Conservation (phyloP, 2,329 filamentous ascomycete species). For the Colletotrichum sp. region DNA sequence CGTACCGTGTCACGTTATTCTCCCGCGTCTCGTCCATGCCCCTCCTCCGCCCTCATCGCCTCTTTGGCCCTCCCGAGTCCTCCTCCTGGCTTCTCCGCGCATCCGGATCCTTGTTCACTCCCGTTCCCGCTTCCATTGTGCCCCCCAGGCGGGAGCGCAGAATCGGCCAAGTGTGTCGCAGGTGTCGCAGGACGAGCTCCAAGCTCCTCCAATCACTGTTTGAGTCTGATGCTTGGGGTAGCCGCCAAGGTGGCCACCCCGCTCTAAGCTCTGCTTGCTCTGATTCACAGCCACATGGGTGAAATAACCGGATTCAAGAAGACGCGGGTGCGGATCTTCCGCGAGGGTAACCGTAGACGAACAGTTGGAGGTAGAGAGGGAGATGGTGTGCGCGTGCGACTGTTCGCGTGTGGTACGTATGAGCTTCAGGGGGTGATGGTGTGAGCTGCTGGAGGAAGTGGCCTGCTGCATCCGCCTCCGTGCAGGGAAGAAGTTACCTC, state of each 20-base stretch:
- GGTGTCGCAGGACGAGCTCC: conserved; percentile 13
- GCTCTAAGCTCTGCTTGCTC: background rate
- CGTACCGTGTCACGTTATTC: conserved; percentile 6
- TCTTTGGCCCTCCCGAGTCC: background rate
- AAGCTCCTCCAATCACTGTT: conserved; percentile 18
- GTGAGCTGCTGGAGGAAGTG: conserved; percentile 13
- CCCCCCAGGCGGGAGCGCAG: conserved; percentile 4
- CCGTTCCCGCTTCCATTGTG: background rate
- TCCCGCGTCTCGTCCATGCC: background rate
- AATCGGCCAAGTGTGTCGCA: conserved; percentile 21
- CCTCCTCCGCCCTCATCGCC: background rate
- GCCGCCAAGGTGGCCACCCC: conserved; percentile 10
- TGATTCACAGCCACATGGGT: background rate
- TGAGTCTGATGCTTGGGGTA: background rate
- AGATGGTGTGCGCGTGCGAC: background rate
- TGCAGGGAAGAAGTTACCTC: conserved; percentile 12
- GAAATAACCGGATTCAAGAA: background rate
- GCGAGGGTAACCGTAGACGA: background rate
- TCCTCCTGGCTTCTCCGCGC: background rate
- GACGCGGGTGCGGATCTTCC: background rate
- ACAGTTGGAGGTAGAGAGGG: background rate
- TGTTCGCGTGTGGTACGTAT: background rate
- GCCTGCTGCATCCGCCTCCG: conserved; percentile 11
- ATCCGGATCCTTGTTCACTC: conserved; percentile 16
- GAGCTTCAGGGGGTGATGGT: background rate